Percentiles rank a stretch among this genome's conserved stretches.
Conservation (phyloP, 2,329 filamentous ascomycete species). For the Fusarium pseudocircinatum region DNA sequence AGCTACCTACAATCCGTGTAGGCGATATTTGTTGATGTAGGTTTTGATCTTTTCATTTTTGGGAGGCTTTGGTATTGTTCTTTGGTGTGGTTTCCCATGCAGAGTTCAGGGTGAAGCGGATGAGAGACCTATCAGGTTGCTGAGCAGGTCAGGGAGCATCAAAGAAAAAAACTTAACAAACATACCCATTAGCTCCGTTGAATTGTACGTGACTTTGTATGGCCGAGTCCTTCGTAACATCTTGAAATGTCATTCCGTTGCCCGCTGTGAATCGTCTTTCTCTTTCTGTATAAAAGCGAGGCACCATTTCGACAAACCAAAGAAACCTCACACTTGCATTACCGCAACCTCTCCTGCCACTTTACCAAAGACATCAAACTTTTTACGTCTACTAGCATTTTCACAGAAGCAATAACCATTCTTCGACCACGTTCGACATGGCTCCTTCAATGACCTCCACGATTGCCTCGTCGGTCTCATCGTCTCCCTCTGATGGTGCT, state of each 20-base stretch:
- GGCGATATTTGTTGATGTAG: too few species aligned
- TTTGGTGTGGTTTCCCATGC: background rate
- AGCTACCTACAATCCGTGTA: background rate
- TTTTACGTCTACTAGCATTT: background rate
- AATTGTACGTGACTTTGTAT: background rate
- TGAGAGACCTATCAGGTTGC: too few species aligned
- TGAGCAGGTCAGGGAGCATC: background rate
- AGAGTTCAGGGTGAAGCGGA: background rate
- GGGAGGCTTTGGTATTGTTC: background rate
- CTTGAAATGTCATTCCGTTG: rapidly evolving
- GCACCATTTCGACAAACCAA: background rate
- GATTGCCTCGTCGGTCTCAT: rapidly evolving
- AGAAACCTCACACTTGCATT: background rate
- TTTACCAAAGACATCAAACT: background rate
- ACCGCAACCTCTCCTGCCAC: background rate
- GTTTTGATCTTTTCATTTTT: background rate
- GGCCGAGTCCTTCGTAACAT: background rate
- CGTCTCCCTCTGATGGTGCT: too few species aligned
- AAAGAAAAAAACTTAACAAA: rapidly evolving
- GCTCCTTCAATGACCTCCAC: background rate
- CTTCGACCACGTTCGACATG: background rate
- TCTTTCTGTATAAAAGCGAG: background rate
- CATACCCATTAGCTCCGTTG: rapidly evolving
- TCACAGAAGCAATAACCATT: background rate
- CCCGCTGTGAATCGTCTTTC: background rate